phyloP scores from a whole-genome alignment of 768 basidiomycete genomes.

The Clitopilus passeckerianus region DNA sequence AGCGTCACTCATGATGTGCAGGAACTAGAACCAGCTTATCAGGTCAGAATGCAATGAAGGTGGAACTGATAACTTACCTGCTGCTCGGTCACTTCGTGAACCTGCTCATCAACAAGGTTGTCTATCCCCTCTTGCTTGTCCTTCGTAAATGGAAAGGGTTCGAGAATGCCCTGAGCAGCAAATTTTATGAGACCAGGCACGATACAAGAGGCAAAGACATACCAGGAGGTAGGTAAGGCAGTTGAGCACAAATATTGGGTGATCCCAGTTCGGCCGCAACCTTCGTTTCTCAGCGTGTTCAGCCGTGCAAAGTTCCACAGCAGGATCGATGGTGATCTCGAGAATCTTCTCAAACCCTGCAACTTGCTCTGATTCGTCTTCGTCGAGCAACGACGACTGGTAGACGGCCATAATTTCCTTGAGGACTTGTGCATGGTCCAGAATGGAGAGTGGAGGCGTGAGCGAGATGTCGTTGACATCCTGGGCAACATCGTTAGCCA shows the following conservation, averaged over 20 bases:
- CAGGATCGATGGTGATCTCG: constrained; percentile 82
- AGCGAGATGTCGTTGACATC: constrained; percentile 66
- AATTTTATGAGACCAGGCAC: background rate
- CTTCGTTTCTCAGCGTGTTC: constrained; percentile 64
- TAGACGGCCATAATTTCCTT: constrained; percentile 89
- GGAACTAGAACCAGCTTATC: constrained; percentile 33
- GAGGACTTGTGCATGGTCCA: constrained; percentile 80
- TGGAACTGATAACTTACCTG: constrained; percentile 54
- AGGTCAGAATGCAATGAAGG: background rate
- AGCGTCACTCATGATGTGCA: constrained; percentile 48
- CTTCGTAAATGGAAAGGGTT: constrained; percentile 62
- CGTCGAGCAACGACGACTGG: constrained; percentile 75
- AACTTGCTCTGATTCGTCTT: constrained; percentile 34
- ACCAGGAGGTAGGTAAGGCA: constrained; percentile 83
- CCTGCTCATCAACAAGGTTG: constrained; percentile 53
- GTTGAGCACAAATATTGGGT: constrained; percentile 79
- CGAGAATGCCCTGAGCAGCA: constrained; percentile 50
- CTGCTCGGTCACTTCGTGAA: constrained; percentile 65
- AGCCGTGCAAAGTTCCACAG: constrained; percentile 65
- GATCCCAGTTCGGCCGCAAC: constrained; percentile 67
- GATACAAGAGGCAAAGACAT: constrained; percentile 12
- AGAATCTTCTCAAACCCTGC: constrained; percentile 66
- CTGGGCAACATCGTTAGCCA: constrained; percentile 22
- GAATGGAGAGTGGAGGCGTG: constrained; percentile 69
- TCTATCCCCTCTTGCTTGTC: constrained; percentile 57